These are phyloP conservation scores for Sideroxylon spinosum DNA, from an alignment of 179 eudicot species.

Conservation along the genomic window DNA sequence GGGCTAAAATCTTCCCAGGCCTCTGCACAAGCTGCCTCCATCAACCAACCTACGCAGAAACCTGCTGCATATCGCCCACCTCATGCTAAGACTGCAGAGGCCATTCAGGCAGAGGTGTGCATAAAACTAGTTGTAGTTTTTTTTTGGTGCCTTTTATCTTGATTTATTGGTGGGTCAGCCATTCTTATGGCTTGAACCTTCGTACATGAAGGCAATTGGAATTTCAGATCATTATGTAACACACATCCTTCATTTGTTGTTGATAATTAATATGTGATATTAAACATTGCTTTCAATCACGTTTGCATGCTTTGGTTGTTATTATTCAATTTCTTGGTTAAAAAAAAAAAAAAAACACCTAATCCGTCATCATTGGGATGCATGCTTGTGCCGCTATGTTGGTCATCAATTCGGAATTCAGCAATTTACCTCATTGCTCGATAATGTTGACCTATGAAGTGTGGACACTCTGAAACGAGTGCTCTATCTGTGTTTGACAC, in stretches of 20 bases:
- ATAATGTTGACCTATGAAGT: not conserved
- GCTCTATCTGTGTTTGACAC: too few relatives aligned
- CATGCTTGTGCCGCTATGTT: not conserved
- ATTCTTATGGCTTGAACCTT: not conserved
- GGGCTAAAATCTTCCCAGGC: slow-evolving; percentile 59
- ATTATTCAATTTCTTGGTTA: not conserved
- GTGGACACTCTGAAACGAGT: too few relatives aligned
- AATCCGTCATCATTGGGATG: not conserved
- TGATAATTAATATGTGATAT: not conserved
- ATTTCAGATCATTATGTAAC: not conserved
- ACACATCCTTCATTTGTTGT: not conserved
- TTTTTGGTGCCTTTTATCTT: not conserved
- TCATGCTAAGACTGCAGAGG: slow-evolving; percentile 78
- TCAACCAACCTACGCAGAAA: slow-evolving; percentile 52
- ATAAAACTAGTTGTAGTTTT: slow-evolving; percentile 10
- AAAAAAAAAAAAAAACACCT: not conserved
- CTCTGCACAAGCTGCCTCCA: slow-evolving; percentile 41
- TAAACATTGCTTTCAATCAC: too few relatives aligned
- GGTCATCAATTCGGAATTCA: not conserved
- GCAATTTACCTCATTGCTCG: slow-evolving; percentile 1
- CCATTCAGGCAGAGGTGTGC: slow-evolving; percentile 76
- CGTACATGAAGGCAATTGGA: not conserved
- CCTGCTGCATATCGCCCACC: slow-evolving; percentile 97
- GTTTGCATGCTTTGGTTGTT: not conserved
- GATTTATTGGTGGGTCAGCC: not conserved